phyloP scores from a whole-genome alignment of 768 basidiomycete genomes.

The Naganishia randhawae region DNA sequence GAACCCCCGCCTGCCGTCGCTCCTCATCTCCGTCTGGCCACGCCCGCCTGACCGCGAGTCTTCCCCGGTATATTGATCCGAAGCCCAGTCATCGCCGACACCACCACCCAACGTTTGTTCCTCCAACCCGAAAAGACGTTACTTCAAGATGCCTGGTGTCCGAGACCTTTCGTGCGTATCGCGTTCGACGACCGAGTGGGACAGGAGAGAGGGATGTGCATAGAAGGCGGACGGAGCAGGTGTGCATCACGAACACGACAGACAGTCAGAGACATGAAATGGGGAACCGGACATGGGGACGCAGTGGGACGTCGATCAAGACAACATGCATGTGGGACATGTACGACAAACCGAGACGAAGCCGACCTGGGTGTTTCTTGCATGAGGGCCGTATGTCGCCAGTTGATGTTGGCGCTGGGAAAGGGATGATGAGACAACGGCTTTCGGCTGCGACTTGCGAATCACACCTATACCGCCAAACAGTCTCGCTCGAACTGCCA shows the following conservation, averaged over 20 bases:
- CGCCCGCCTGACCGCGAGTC: neutral
- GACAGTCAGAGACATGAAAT: slow-evolving; percentile 23
- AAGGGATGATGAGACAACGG: no score
- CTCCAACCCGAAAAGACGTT: slow-evolving; percentile 12
- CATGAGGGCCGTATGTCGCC: no score
- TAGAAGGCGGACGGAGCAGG: neutral
- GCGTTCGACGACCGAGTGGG: neutral
- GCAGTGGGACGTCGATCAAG: slow-evolving; percentile 5
- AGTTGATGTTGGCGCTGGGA: no score
- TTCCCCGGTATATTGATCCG: neutral
- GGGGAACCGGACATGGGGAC: slow-evolving; percentile 4
- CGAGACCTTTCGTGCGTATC: slow-evolving; percentile 55
- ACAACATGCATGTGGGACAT: no score
- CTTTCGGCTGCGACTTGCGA: no score
- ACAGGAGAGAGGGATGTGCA: neutral
- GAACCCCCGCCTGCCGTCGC: neutral
- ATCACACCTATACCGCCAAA: no score
- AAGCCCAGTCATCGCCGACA: slow-evolving; percentile 1
- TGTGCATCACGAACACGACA: slow-evolving; percentile 16
- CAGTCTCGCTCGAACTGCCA: no score
- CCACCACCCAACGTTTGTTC: neutral
- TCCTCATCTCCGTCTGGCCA: slow-evolving; percentile 4
- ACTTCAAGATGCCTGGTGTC: slow-evolving; percentile 55
- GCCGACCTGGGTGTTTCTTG: no score
- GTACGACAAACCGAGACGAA: no score